Evolutionary conservation across 2,329 filamentous ascomycete species (phyloP), one percentile per base, ranked within the genome.

Genomic region (Aspergillus cejpii): DNA sequence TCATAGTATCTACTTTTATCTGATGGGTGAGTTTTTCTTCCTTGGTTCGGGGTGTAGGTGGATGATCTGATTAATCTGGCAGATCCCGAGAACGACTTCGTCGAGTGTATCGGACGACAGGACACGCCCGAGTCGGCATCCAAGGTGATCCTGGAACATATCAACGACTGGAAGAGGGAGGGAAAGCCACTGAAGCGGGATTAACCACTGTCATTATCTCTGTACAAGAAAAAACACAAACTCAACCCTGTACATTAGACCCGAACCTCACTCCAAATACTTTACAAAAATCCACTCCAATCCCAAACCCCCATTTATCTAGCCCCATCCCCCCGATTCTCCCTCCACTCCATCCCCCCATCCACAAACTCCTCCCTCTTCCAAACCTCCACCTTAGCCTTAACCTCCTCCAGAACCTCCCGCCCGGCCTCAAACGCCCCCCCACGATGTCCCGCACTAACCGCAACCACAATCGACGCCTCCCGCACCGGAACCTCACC

Each of bases 1-100:
- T 67, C 92, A 98, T 73, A 96, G 89, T 68, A 98, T 98, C 57
- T 98, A 98, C 75, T 98, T 98, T 62, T 98, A 98, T 68, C 72
- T 98, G 56, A 98, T 98, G 92, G 79, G 79, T 82, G 65, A 67
- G 77, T 71, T 47, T 17, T 36, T 8, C 6, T 23, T n/a, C n/a
- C n/a, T n/a, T n/a, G 26, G 12, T 33, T n/a, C 24, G 6, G 1
- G 7, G 2, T 37, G 37, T 31, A n/a, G 12, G 24, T 21, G 15
- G 2, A 19, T 23, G 15, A 37, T 46, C 45, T 45, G 27, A 45
- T 38, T 17, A 7, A 33, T 3, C 12, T 28, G 1, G 21, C 58
- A 82, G 92, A 97, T 66, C 92, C 92, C 0, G 90, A 97, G 57
- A 91, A 91, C 15, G 90, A 98, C 66, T 98, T 98, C 67, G 91